Evolutionary conservation across 2,329 filamentous ascomycete genomes (phyloP).

Genomic region (Didymosphaeria variabile): DNA sequence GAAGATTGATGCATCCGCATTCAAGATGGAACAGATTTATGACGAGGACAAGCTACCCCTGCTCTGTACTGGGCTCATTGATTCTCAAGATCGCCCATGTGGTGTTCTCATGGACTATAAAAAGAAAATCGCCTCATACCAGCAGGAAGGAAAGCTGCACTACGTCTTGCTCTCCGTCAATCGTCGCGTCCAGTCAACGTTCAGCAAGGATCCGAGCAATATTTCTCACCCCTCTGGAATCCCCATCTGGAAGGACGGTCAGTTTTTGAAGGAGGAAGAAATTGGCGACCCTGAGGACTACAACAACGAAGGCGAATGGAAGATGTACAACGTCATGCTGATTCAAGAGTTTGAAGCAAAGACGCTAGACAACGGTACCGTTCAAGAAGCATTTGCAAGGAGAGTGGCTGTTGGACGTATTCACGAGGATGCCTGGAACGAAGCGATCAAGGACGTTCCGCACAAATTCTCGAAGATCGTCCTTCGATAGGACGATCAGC

Average conservation of each 20-base stretch:
- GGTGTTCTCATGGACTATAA: conserved; percentile 45
- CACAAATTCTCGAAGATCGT: conserved; percentile 35
- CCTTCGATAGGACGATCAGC: conserved; percentile 23
- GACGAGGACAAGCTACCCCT: conserved; percentile 24
- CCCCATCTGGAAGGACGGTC: conserved; percentile 41
- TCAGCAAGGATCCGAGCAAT: conserved; percentile 23
- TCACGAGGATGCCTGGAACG: conserved; percentile 43
- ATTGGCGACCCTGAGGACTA: conserved; percentile 38
- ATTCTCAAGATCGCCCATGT: conserved; percentile 32
- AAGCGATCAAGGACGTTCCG: conserved; percentile 19
- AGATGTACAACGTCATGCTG: conserved; percentile 46
- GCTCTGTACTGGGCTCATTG: conserved; percentile 37
- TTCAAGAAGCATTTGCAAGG: conserved; percentile 27
- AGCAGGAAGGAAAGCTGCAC: conserved; percentile 31
- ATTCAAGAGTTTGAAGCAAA: conserved; percentile 34
- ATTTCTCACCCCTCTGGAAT: conserved; percentile 44
- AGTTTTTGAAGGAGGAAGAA: conserved; percentile 40
- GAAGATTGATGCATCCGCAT: conserved; percentile 37
- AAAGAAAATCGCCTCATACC: conserved; percentile 27
- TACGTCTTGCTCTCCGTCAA: conserved; percentile 43
- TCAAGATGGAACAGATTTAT: conserved; percentile 36
- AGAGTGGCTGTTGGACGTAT: conserved; percentile 43
- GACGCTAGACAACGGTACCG: conserved; percentile 16
- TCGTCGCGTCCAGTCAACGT: conserved; percentile 29
- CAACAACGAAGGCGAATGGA: conserved; percentile 35